A percentile compares a stretch with the other conserved stretches of the same genome.
phyloP scores from a whole-genome alignment of 257 asterid species.

The Handroanthus guayacan region DNA sequence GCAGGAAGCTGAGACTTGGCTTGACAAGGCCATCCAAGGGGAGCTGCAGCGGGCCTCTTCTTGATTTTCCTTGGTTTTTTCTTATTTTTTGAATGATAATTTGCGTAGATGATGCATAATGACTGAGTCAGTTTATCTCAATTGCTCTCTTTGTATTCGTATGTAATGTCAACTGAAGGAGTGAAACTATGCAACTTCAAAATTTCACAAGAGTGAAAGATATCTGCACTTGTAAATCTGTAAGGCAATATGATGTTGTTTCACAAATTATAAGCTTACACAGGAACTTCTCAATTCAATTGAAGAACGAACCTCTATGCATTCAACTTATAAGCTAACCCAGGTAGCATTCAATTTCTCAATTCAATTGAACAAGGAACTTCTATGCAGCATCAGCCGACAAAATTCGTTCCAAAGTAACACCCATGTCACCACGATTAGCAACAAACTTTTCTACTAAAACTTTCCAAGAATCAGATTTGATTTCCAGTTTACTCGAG shows the following conservation, averaged over 20 bases:
- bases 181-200: background rate
- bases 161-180: background rate
- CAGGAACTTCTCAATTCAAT: slow-evolving; percentile 15
- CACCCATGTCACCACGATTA: slow-evolving; percentile 16
- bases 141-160: background rate
- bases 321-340: slow-evolving; percentile 36
- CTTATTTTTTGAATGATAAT: background rate
- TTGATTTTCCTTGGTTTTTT: background rate
- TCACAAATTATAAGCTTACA: background rate
- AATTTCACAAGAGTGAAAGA: background rate
- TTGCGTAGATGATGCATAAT: slow-evolving; percentile 5
- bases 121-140: background rate
- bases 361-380: slow-evolving; percentile 23
- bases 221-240: background rate
- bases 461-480: slow-evolving; percentile 50
- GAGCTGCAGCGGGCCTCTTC: slow-evolving; percentile 33
- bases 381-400: slow-evolving; percentile 31
- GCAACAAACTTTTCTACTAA: slow-evolving; percentile 44
- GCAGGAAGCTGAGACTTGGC: slow-evolving; percentile 88
- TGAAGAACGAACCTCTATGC: slow-evolving; percentile 24
- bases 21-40: slow-evolving; percentile 68
- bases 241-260: background rate
- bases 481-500: slow-evolving; percentile 45
- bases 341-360: slow-evolving; percentile 18
- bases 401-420: slow-evolving; percentile 40